Base-by-base conservation (phyloP, 2,329 filamentous ascomycete species). In the Helotiales sp. region DNA sequence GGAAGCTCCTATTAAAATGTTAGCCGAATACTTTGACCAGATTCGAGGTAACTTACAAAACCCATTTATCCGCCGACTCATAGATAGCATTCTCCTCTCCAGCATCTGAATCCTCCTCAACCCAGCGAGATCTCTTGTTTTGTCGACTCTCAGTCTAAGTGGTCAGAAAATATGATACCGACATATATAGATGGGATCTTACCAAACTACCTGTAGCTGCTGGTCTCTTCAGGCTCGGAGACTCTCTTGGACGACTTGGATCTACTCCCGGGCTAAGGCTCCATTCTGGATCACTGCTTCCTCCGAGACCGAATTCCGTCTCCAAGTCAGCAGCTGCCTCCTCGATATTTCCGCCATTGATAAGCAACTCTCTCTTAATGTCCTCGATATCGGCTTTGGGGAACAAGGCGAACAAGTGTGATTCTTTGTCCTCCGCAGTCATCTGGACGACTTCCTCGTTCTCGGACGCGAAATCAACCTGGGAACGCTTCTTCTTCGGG, bases 21-120 rank as follows among this genome's bases (percentile, higher is more conserved):
- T 52, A 57, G 54, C 20, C 6, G 10, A 17, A 20, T 37, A 22
- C 34, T 17, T 52, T n/a, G n/a, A n/a, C n/a, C n/a, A n/a, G n/a
- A n/a, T n/a, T n/a, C n/a, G n/a, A n/a, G n/a, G n/a, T n/a, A n/a
- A 45, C 65, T 63, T 47, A 67, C 65, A 47, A 20, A 1, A 67
- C 40, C 60, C 52, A 63, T 26, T 62, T 40, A 6, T 28, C 49
- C 7, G 64, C 64, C 6, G 58, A 24, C 13, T 70, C 68, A 11
- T 64, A 11, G 7, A 40, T 45, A 6, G 6, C 45, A n/a, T 24
- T 26, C 13, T 20, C 32, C 62, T 50, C 13, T 24, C 15, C 24
- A 6, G n/a, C 7, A 54, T 62, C 47, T 10, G 11, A 28, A 1
- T 26, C 11, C 60, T 62, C 32, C 7, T 54, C 47, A 45, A 45